Evolutionary conservation across 2,329 filamentous ascomycete genomes (phyloP).

Genomic region (Verticillium zaregamsianum): DNA sequence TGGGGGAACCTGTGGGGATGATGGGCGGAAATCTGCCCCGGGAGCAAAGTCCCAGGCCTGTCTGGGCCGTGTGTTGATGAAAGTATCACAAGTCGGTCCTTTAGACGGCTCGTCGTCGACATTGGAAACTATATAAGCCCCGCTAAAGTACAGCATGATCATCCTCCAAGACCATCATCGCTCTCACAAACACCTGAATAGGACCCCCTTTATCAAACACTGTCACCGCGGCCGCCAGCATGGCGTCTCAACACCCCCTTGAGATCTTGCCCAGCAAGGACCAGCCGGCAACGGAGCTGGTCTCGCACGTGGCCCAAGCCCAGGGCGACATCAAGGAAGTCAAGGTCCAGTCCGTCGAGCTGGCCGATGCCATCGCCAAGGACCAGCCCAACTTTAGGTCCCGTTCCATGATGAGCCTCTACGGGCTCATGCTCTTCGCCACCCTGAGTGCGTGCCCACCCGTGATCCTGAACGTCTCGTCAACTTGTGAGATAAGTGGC

Average conservation of each 20-base stretch:
- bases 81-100: no score
- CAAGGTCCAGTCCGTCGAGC: constrained; percentile 11
- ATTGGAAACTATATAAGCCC: no score
- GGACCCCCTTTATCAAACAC: not conserved
- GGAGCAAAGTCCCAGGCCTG: not conserved
- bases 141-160: no score
- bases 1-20: not conserved
- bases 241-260: not conserved
- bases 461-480: not conserved
- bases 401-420: constrained; percentile 6
- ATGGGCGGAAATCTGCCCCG: not conserved
- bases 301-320: not conserved
- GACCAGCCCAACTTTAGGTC: constrained; percentile 12
- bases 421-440: constrained; percentile 6
- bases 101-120: no score
- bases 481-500: not conserved
- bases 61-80: not conserved
- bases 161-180: no score
- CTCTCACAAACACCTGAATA: no score
- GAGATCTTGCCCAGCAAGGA: not conserved
- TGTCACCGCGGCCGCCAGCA: not conserved
- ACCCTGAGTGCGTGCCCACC: constrained; percentile 6
- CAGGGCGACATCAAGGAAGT: constrained; percentile 7
- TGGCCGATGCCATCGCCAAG: constrained; percentile 12
- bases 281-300: not conserved